Conservation (phyloP, 2,329 filamentous ascomycete genomes). For the Parasarocladium wereldwijsianum region DNA sequence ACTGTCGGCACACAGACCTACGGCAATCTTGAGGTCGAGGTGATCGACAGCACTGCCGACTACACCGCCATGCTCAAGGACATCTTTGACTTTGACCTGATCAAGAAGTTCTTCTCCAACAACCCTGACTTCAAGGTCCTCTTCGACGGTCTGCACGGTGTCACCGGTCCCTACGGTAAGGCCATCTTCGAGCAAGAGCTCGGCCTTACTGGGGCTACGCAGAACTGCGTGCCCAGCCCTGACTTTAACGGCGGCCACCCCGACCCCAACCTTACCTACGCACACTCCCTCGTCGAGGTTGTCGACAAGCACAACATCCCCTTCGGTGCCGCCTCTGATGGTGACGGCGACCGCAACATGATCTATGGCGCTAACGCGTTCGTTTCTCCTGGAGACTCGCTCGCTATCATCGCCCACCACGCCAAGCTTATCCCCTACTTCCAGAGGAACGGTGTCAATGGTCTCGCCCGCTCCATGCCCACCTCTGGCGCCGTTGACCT, state of each 20-base stretch:
- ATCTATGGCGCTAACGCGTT: constrained; percentile 96
- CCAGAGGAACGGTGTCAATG: constrained; percentile 91
- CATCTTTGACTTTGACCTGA: constrained; percentile 94
- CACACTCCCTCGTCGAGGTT: constrained; percentile 82
- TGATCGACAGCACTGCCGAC: constrained; percentile 84
- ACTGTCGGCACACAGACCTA: constrained; percentile 75
- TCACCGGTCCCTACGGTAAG: constrained; percentile 87
- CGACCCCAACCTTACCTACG: constrained; percentile 95
- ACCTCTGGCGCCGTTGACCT: constrained; percentile 91
- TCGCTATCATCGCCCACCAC: constrained; percentile 97
- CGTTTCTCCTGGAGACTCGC: constrained; percentile 90
- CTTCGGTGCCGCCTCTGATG: constrained; percentile 92
- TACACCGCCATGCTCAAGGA: constrained; percentile 94
- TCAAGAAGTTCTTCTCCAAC: constrained; percentile 79
- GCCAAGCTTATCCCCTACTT: constrained; percentile 96
- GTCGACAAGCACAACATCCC: constrained; percentile 87
- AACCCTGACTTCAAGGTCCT: constrained; percentile 93
- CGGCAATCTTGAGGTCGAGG: constrained; percentile 79
- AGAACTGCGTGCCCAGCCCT: constrained; percentile 83
- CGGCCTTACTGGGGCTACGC: constrained; percentile 60
- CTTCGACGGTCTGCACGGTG: constrained; percentile 87
- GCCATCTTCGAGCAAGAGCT: constrained; percentile 94
- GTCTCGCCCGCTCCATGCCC: constrained; percentile 92
- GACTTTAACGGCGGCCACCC: constrained; percentile 97
- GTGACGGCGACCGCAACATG: constrained; percentile 99